phyloP scores from a whole-genome alignment of 2,329 filamentous ascomycete genomes.

The Lasiodiplodia hormozganensis region DNA sequence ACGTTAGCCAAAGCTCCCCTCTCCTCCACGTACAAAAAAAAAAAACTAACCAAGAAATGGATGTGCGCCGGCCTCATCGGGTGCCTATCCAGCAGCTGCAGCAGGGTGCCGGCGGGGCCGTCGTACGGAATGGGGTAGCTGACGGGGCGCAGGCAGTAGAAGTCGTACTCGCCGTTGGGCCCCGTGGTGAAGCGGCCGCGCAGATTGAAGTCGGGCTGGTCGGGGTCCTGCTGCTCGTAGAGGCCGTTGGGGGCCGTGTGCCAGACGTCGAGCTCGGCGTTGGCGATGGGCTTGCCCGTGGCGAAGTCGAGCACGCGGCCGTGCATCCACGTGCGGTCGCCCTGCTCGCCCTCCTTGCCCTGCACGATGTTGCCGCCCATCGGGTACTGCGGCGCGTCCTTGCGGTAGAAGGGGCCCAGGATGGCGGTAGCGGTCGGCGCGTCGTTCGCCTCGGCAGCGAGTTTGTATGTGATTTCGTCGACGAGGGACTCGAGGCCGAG shows the following conservation, averaged over 20 bases:
- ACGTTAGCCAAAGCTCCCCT: slow-evolving; percentile 9
- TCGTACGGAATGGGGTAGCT: slow-evolving; percentile 63
- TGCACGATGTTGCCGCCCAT: slow-evolving; percentile 72
- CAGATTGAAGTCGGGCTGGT: slow-evolving; percentile 76
- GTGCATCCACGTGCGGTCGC: slow-evolving; percentile 68
- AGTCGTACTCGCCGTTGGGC: slow-evolving; percentile 65
- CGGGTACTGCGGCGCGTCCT: slow-evolving; percentile 71
- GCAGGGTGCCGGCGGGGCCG: slow-evolving; percentile 64
- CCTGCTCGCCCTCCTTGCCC: slow-evolving; percentile 52
- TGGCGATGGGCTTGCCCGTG: slow-evolving; percentile 69
- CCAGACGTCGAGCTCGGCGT: slow-evolving; percentile 78
- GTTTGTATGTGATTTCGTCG: slow-evolving; percentile 79
- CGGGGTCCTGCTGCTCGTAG: slow-evolving; percentile 74
- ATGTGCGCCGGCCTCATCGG: slow-evolving; percentile 69
- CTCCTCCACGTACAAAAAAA: neutral
- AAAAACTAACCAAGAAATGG: slow-evolving; percentile 63
- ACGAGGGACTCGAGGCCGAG: slow-evolving; percentile 68
- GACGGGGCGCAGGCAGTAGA: slow-evolving; percentile 52
- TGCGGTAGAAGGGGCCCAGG: slow-evolving; percentile 83
- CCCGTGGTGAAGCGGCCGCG: slow-evolving; percentile 75
- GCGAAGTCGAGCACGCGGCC: slow-evolving; percentile 64
- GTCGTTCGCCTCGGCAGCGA: slow-evolving; percentile 58
- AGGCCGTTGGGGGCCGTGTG: slow-evolving; percentile 75
- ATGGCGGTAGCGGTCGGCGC: slow-evolving; percentile 76
- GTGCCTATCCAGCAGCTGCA: slow-evolving; percentile 66